Conservation (phyloP, 768 basidiomycete species). For the Rhodotorula graminis region DNA sequence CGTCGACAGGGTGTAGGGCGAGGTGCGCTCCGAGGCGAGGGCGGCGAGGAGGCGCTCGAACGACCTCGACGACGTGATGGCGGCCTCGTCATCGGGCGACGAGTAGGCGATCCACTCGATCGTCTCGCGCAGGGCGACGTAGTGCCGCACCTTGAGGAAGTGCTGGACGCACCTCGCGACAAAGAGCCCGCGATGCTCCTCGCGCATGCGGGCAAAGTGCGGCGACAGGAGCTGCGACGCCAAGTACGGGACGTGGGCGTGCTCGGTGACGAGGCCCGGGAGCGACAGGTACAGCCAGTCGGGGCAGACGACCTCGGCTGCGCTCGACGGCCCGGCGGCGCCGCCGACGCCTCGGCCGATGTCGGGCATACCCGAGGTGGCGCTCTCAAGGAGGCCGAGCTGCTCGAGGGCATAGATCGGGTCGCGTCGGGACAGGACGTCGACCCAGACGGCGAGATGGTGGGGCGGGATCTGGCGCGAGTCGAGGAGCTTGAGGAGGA, state of each 20-base stretch:
- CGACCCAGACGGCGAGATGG: slow-evolving; percentile 26
- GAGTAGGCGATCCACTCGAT: slow-evolving; percentile 27
- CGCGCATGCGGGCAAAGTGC: slow-evolving; percentile 10
- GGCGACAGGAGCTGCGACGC: slow-evolving; percentile 24
- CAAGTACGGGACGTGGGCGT: slow-evolving; percentile 28
- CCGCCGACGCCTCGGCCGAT: not conserved
- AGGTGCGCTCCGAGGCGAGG: slow-evolving; percentile 8
- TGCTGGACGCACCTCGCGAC: slow-evolving; percentile 22
- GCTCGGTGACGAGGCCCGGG: slow-evolving; percentile 14
- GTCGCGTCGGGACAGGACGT: slow-evolving; percentile 17
- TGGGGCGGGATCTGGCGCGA: slow-evolving; percentile 8
- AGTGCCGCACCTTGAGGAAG: slow-evolving; percentile 29
- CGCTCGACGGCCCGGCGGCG: not conserved
- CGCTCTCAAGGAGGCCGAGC: slow-evolving; percentile 33
- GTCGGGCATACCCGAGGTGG: not conserved
- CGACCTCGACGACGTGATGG: not conserved
- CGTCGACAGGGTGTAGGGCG: not conserved
- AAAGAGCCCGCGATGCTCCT: slow-evolving; percentile 12
- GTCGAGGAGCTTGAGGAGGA: slow-evolving; percentile 25
- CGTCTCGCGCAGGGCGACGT: slow-evolving; percentile 33
- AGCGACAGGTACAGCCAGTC: slow-evolving; percentile 28
- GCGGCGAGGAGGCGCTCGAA: slow-evolving; percentile 20
- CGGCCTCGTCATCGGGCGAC: not conserved
- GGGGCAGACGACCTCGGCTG: slow-evolving; percentile 8
- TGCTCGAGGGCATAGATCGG: slow-evolving; percentile 16